A percentile compares a stretch with the other conserved stretches of the same genome.
These are phyloP conservation scores for Cyclanthera cordifolia DNA, from an alignment of 306 rosid species.

Conservation along the genomic window DNA sequence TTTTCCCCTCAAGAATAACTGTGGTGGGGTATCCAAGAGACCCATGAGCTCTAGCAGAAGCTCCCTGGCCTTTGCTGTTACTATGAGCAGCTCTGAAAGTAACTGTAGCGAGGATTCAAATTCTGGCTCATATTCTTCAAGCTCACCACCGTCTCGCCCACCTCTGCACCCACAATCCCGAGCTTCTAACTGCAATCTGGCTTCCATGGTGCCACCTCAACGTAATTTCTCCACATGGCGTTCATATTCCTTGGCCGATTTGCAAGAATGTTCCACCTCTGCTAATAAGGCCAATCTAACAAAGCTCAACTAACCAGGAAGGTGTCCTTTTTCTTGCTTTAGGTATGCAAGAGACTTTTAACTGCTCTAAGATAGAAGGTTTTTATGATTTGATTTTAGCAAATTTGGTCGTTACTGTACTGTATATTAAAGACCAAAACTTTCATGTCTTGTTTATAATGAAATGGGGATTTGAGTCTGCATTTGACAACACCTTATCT, in stretches of 20 bases:
- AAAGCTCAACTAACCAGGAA: slow-evolving; percentile 4
- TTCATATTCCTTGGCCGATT: slow-evolving; percentile 51
- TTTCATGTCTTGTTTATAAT: slow-evolving; percentile 13
- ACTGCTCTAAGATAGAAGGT: not conserved
- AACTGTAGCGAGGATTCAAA: slow-evolving; percentile 46
- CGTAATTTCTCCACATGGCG: slow-evolving; percentile 26
- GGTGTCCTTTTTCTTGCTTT: slow-evolving; percentile 8
- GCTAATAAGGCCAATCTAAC: slow-evolving; percentile 8
- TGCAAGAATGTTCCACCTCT: slow-evolving; percentile 36
- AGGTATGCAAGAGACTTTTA: slow-evolving; percentile 10
- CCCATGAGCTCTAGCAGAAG: slow-evolving; percentile 50
- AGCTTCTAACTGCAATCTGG: not conserved
- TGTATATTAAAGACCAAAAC: not conserved
- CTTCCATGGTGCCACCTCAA: slow-evolving; percentile 23
- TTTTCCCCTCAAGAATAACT: slow-evolving; percentile 34
- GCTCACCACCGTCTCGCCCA: slow-evolving; percentile 35
- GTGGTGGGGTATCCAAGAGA: slow-evolving; percentile 68
- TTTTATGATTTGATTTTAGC: slow-evolving; percentile 5
- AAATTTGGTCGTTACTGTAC: slow-evolving; percentile 6
- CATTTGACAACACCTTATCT: not conserved
- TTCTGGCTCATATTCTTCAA: slow-evolving; percentile 25
- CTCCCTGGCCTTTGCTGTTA: slow-evolving; percentile 63
- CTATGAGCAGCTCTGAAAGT: slow-evolving; percentile 55
- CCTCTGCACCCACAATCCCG: slow-evolving; percentile 33
- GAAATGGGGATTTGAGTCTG: slow-evolving; percentile 8